Conservation (phyloP, 345 rosid genomes). For the Cardamine chenopodiifolia region DNA sequence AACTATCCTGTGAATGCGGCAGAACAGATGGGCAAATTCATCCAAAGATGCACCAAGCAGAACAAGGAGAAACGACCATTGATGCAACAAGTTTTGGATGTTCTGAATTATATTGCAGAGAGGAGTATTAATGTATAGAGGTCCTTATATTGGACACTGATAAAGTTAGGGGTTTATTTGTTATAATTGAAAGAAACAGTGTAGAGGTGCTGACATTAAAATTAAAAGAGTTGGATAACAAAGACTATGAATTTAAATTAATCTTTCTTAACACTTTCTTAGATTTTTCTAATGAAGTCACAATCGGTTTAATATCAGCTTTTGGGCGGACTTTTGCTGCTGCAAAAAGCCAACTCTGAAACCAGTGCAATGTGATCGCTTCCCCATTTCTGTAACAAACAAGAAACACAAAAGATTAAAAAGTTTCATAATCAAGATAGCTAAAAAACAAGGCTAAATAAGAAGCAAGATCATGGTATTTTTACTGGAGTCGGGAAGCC, state of each 20-base stretch:
- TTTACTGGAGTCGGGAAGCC: slow-evolving; percentile 95
- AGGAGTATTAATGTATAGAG: background rate
- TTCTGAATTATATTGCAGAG: slow-evolving; percentile 5
- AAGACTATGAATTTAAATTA: background rate
- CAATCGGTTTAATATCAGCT: slow-evolving; percentile 27
- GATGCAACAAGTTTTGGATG: slow-evolving; percentile 18
- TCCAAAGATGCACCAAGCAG: slow-evolving; percentile 1
- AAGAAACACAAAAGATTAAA: background rate
- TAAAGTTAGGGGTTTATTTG: background rate
- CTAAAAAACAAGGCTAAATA: background rate
- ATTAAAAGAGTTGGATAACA: background rate
- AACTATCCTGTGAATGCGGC: background rate
- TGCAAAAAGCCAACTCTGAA: slow-evolving; percentile 68
- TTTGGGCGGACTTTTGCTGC: slow-evolving; percentile 5
- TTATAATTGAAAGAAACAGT: background rate
- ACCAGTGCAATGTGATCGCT: slow-evolving; percentile 94
- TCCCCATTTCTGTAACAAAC: slow-evolving; percentile 83
- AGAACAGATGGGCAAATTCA: background rate
- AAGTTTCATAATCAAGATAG: background rate
- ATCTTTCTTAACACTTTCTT: background rate
- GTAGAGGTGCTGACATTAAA: background rate
- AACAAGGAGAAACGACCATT: background rate
- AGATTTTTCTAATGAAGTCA: background rate
- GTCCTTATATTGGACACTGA: background rate
- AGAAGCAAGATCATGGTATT: background rate